Conservation (phyloP, 306 rosid species). For the Purshia tridentata region DNA sequence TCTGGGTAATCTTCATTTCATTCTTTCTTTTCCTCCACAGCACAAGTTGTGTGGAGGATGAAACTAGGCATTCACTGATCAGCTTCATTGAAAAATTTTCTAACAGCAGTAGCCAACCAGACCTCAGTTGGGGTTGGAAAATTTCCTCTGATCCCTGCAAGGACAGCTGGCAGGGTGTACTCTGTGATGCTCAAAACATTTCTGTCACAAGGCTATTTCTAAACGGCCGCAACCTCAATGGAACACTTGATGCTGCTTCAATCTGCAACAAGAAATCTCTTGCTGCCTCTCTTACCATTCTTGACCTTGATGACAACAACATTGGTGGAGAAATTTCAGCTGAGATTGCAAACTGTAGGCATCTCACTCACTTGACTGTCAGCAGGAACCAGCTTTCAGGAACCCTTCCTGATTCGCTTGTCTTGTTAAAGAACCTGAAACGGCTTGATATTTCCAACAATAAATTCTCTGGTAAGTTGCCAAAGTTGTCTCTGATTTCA, state of each 20-base stretch:
- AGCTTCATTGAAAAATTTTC: slow-evolving; percentile 51
- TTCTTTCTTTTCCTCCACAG: slow-evolving; percentile 33
- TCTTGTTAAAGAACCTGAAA: slow-evolving; percentile 42
- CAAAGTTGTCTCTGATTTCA: slow-evolving; percentile 58
- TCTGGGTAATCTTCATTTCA: slow-evolving; percentile 38
- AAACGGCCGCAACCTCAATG: slow-evolving; percentile 35
- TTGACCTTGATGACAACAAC: slow-evolving; percentile 47
- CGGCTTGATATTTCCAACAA: slow-evolving; percentile 60
- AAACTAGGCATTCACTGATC: slow-evolving; percentile 46
- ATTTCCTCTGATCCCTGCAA: slow-evolving; percentile 64
- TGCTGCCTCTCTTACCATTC: slow-evolving; percentile 50
- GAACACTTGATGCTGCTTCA: slow-evolving; percentile 47
- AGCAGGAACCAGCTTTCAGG: slow-evolving; percentile 56
- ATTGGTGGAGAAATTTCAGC: slow-evolving; percentile 47
- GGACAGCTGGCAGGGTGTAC: slow-evolving; percentile 53
- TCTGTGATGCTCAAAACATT: slow-evolving; percentile 38
- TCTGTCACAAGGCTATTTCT: slow-evolving; percentile 41
- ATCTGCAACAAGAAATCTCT: slow-evolving; percentile 51
- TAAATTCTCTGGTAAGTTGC: slow-evolving; percentile 50
- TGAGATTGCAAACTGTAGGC: slow-evolving; percentile 49
- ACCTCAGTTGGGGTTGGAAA: slow-evolving; percentile 43
- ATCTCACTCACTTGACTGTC: slow-evolving; percentile 45
- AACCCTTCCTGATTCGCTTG: slow-evolving; percentile 57
- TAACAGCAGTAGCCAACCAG: slow-evolving; percentile 21
- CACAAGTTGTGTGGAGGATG: slow-evolving; percentile 47